Evolutionary conservation across 345 rosid genomes (phyloP).

Genomic region (Citrus sp.): DNA sequence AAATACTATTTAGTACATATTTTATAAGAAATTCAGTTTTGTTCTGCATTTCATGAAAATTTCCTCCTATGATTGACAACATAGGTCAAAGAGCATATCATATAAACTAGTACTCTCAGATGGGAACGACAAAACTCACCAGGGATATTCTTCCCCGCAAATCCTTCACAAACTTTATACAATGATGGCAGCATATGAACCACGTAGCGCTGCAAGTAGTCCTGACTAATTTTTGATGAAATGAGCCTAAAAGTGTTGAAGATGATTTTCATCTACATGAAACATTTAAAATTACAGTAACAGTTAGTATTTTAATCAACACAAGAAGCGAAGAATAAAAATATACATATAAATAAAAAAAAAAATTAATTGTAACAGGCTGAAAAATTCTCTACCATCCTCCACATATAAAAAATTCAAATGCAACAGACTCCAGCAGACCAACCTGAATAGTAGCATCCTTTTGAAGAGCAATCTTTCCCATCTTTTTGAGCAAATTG

Average conservation of each 20-base stretch:
- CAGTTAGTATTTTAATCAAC: not conserved
- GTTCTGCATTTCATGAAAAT: not conserved
- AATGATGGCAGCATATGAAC: conserved; percentile 59
- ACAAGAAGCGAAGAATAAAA: not conserved
- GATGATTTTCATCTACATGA: conserved; percentile 62
- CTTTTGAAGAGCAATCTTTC: conserved; percentile 72
- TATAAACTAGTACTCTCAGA: too few relatives aligned
- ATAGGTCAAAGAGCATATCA: not conserved
- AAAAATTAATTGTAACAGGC: not conserved
- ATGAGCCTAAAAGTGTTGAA: conserved; percentile 52
- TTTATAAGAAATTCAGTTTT: not conserved
- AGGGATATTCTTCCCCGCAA: conserved; percentile 61
- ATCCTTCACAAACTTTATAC: conserved; percentile 91
- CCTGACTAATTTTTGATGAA: conserved; percentile 39
- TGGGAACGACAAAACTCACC: conserved; percentile 38
- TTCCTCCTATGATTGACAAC: not conserved
- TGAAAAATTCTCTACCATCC: not conserved
- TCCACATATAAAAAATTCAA: not conserved
- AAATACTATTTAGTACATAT: not conserved
- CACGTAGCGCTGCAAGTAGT: conserved; percentile 46
- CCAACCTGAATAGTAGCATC: conserved; percentile 71
- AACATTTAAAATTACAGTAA: conserved; percentile 14
- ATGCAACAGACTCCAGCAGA: conserved; percentile 2
- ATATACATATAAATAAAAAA: conserved; percentile 1
- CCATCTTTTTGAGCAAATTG: conserved; percentile 63